Conservation (phyloP, 768 basidiomycete species). For the Chalciporus piperatus region DNA sequence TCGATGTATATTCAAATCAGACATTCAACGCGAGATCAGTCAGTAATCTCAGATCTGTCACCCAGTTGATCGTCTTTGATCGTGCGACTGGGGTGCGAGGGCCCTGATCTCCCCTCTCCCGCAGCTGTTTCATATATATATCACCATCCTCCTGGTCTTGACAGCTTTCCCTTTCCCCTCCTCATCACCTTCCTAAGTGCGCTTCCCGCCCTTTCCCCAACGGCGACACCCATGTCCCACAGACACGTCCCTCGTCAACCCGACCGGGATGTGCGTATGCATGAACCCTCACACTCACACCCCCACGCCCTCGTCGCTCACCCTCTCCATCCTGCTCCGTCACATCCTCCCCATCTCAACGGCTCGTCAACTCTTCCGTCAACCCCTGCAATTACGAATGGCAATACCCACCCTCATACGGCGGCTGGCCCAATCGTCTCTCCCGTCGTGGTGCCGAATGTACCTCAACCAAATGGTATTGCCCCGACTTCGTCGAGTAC, state of each 20-base stretch:
- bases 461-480: conserved; percentile 26
- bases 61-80: conserved; percentile 60
- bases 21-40: conserved; percentile 40
- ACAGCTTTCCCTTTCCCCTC: conserved; percentile 50
- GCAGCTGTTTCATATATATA: conserved; percentile 55
- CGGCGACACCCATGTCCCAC: conserved; percentile 49
- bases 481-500: conserved; percentile 35
- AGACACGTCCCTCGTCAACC: conserved; percentile 59
- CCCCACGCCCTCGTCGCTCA: conserved; percentile 43
- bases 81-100: conserved; percentile 50
- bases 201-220: conserved; percentile 18
- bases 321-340: conserved; percentile 33
- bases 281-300: conserved; percentile 49
- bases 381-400: conserved; percentile 47
- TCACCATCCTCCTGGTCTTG: conserved; percentile 41
- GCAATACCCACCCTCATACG: conserved; percentile 36
- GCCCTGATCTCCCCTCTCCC: conserved; percentile 43
- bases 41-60: conserved; percentile 37
- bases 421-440: conserved; percentile 41
- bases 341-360: conserved; percentile 50
- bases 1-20: conserved; percentile 38
- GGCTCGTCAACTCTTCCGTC: conserved; percentile 45
- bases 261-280: conserved; percentile 62
- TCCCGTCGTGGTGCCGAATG: conserved; percentile 42
- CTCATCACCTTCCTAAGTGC: conserved; percentile 35